These are phyloP conservation scores for Entelexis sorbosivorans DNA, from an alignment of 1,139 yeast genomes.

Conservation along the genomic window DNA sequence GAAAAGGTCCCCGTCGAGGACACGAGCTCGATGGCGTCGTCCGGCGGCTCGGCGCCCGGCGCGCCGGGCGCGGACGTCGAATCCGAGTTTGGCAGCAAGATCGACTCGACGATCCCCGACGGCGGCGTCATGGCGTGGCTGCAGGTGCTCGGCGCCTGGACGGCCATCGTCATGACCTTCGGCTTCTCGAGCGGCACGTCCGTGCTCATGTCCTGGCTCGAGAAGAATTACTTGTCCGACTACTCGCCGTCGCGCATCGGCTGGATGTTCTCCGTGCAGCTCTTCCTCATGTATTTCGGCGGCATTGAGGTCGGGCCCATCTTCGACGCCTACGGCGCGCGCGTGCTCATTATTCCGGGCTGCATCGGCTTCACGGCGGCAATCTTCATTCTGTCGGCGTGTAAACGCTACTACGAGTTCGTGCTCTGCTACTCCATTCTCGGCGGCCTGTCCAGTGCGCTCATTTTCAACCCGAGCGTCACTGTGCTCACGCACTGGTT, in stretches of 20 bases:
- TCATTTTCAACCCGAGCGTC: conserved; percentile 48
- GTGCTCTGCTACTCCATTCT: conserved; percentile 46
- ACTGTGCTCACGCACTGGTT: conserved; percentile 58
- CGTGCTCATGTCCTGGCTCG: conserved; percentile 48
- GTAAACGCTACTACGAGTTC: conserved; percentile 46
- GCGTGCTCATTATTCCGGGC: conserved; percentile 34
- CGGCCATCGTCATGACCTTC: conserved; percentile 48
- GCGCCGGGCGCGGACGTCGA: conserved; percentile 14
- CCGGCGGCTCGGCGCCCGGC: not conserved
- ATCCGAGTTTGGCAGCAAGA: conserved; percentile 20
- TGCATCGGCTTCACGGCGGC: conserved; percentile 40
- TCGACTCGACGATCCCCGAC: conserved; percentile 41
- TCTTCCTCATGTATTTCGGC: conserved; percentile 46
- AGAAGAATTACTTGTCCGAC: conserved; percentile 39
- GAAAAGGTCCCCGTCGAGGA: not conserved
- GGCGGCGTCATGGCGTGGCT: conserved; percentile 50
- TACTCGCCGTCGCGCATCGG: conserved; percentile 40
- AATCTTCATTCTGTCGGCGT: conserved; percentile 43
- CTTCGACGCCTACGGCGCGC: conserved; percentile 40
- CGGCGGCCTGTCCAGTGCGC: conserved; percentile 47
- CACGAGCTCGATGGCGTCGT: not conserved
- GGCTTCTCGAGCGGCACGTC: conserved; percentile 53
- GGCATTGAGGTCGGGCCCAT: conserved; percentile 51
- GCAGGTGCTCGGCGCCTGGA: conserved; percentile 51
- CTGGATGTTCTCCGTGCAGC: conserved; percentile 53